phyloP scores from a whole-genome alignment of 1,139 yeast genomes.

The Kluyveromyces marxianus region DNA sequence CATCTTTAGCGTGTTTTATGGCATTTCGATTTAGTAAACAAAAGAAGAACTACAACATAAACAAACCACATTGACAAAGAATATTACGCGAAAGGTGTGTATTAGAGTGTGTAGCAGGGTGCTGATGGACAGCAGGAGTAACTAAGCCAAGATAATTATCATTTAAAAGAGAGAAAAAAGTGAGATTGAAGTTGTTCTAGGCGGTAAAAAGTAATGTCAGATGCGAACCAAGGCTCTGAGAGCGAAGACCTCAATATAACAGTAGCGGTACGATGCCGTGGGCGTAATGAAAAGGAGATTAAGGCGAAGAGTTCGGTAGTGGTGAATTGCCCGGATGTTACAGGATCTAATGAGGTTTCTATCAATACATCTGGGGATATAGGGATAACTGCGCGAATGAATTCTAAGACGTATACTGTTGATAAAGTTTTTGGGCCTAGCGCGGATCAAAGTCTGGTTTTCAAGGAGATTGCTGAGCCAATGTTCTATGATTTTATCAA shows the following conservation, averaged over 20 bases:
- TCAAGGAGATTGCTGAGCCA: conserved; percentile 57
- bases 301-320: conserved; percentile 66
- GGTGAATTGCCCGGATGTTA: conserved; percentile 48
- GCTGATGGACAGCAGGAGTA: neutral
- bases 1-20: too few species aligned
- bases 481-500: conserved; percentile 56
- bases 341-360: conserved; percentile 33
- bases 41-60: too few species aligned
- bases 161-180: neutral
- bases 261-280: conserved; percentile 86
- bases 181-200: neutral
- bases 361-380: conserved; percentile 36
- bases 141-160: neutral
- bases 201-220: neutral
- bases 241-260: conserved; percentile 45
- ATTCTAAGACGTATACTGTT: conserved; percentile 48
- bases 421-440: conserved; percentile 71
- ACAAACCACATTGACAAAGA: too few species aligned
- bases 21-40: too few species aligned
- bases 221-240: conserved; percentile 3
- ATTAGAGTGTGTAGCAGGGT: too few species aligned
- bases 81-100: too few species aligned
- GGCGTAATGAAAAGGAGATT: conserved; percentile 65
- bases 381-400: conserved; percentile 37
- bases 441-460: conserved; percentile 54